Evolutionary conservation across 371 early-diverging fungal species (phyloP), one percentile per base, ranked within the genome.

Genomic region (Mucor indicus): DNA sequence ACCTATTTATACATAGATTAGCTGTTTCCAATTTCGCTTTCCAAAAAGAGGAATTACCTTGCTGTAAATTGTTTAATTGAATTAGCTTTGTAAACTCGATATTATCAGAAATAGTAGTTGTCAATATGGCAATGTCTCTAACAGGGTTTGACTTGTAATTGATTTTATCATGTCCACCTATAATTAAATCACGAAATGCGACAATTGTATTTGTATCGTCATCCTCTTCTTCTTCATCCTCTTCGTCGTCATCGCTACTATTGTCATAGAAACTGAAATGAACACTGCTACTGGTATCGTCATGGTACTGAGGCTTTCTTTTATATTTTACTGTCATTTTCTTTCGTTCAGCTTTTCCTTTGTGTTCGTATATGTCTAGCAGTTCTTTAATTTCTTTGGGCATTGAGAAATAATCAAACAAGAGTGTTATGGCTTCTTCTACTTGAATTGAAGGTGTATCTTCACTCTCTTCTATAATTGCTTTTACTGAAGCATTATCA

Each of bases 401-500:
- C 15, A 73, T 25, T 7, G 58, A 44, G 20, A 52, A 53, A 51
- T 64, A 66, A 43, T 73, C 73, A 36, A 73, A 62, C 38, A 55
- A 17, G 5, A 63, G 38, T 1, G 35, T 36, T 2, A 44, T 27
- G 35, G 37, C 33, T 12, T 50, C 47, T 33, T 44, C 29, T 16
- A 29, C 35, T 19, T 19, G 31, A 20, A 10, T 9, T 13, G 20
- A 44, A 7, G 20, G 2, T 3, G 5, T 17, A 2, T 31, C 43
- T 1, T 24, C 23, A n/a, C 27, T 9, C 9, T 33, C 13, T n/a
- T 33, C 13, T 15, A 10, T 33, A 6, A 33, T 10, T 4, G 22
- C 7, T 13, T 27, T 27, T 11, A 27, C 11, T 7, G 5, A 5
- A 27, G 29, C 11, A 11, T 27, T 5, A 11, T 27, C 11, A 7